Evolutionary conservation across 257 asterid genomes (phyloP).

Genomic region (Solanum piurae): DNA sequence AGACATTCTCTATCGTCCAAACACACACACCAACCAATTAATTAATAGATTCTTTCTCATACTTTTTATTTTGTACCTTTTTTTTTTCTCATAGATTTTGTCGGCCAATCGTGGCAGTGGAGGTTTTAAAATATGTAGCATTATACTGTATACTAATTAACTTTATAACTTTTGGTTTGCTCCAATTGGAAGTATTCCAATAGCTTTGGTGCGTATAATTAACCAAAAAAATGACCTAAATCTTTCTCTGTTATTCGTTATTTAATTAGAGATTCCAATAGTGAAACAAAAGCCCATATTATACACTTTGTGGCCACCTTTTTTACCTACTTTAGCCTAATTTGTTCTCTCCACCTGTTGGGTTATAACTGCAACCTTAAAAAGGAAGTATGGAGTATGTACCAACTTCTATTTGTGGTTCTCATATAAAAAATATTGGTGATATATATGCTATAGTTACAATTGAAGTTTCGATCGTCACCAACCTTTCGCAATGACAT

Average conservation of each 20-base stretch:
- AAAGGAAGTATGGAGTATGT: not conserved
- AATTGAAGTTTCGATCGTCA: not conserved
- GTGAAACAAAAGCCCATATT: not conserved
- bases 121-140: not conserved
- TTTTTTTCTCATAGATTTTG: not conserved
- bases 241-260: not conserved
- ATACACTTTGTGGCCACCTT: not conserved
- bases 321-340: not conserved
- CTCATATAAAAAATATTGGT: not conserved
- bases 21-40: not conserved
- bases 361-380: not conserved
- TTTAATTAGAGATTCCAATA: not conserved
- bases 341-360: not conserved
- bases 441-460: not conserved
- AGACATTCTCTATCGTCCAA: not conserved
- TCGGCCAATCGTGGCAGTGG: not conserved
- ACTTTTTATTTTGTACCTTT: not conserved
- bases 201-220: not conserved
- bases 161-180: not conserved
- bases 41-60: not conserved
- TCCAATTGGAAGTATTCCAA: not conserved
- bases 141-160: not conserved
- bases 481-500: not conserved
- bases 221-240: constrained; percentile 1
- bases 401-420: not conserved